These are phyloP conservation scores for Pythium vanterpoolii DNA, from an alignment of 352 stramenopile genomes.

Conservation along the genomic window DNA sequence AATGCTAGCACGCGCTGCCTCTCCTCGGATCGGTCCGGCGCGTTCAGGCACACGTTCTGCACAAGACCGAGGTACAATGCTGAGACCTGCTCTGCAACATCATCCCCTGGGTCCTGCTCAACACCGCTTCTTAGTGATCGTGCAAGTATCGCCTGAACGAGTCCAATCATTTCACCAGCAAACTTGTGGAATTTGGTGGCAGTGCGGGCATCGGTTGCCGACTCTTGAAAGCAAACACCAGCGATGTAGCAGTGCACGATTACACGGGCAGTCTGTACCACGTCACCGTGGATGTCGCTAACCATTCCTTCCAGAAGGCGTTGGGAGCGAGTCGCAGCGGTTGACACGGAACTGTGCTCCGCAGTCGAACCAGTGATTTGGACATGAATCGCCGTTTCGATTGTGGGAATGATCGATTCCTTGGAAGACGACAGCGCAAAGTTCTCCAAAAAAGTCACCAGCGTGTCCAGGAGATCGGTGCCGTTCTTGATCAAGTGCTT, in stretches of 20 bases:
- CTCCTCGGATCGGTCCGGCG: constrained; percentile 69
- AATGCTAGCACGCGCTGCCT: constrained; percentile 61
- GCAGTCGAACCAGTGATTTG: constrained; percentile 40
- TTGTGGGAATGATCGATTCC: constrained; percentile 72
- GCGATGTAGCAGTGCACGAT: constrained; percentile 75
- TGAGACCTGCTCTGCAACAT: constrained; percentile 27
- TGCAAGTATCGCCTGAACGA: constrained; percentile 28
- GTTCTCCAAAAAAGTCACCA: constrained; percentile 51
- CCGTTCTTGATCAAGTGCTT: constrained; percentile 46
- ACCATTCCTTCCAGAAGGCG: constrained; percentile 46
- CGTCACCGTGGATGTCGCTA: constrained; percentile 50
- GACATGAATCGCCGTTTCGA: constrained; percentile 60
- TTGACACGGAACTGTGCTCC: constrained; percentile 36
- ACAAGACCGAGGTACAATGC: constrained; percentile 39
- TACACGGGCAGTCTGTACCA: constrained; percentile 46
- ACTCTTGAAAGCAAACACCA: constrained; percentile 66
- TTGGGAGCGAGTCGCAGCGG: constrained; percentile 36
- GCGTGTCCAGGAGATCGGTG: constrained; percentile 53
- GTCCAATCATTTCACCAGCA: constrained; percentile 44
- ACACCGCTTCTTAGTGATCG: background rate
- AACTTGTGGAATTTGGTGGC: constrained; percentile 69
- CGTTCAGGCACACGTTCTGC: constrained; percentile 77
- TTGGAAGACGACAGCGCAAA: constrained; percentile 63
- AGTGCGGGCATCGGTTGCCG: constrained; percentile 42
- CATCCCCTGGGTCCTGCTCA: constrained; percentile 25